Base-by-base conservation (phyloP, 352 stramenopile genomes). In the Ophiocytium majus region DNA sequence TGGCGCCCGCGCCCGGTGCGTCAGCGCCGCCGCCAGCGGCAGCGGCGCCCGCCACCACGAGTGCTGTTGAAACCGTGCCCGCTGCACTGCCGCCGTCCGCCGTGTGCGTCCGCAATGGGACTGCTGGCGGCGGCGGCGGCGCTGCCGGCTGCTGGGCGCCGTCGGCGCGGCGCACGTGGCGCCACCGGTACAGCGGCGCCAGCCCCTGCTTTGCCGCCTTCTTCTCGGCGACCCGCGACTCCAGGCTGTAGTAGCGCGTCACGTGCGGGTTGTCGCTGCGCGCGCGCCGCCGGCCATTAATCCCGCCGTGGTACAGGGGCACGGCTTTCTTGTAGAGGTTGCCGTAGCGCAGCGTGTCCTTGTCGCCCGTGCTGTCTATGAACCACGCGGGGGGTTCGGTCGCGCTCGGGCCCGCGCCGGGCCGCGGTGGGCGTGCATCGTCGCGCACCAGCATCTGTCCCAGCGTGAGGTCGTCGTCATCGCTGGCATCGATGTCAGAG, bases 261-360 rank as follows among this genome's bases (percentile, higher is more conserved):
- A 14, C 66, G 5, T 78, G 5, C 32, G 66, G 5, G 5, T 17
- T 35, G 32, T 78, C 66, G 43, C 5, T 14, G 43, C 43, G 43
- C 43, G 5, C 5, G 5, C 43, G 43, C 43, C 43, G 43, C 43
- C 5, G 14, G 43, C 5, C 5, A 5, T 5, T 14, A 14, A 57
- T 14, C 43, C 5, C 14, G 43, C 43, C 14, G 32, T 17, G 5
- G 66, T 78, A 78, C 35, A 17, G 5, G 32, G 66, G 66, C 32
- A 78, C 66, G 35, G 5, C 66, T 5, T 17, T 17, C 35, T 78
- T 78, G 35, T 78, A 78, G 5, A 43, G 5, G 32, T 17, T 17
- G 35, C 66, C 66, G 35, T 78, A 78, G 32, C 35, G 66, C 66
- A 78, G 35, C 32, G 10, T 78, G 66, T 78, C 66, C 66, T 78